Conservation (phyloP, 129 eudicot species). For the Rutidosis leptorrhynchoides region DNA sequence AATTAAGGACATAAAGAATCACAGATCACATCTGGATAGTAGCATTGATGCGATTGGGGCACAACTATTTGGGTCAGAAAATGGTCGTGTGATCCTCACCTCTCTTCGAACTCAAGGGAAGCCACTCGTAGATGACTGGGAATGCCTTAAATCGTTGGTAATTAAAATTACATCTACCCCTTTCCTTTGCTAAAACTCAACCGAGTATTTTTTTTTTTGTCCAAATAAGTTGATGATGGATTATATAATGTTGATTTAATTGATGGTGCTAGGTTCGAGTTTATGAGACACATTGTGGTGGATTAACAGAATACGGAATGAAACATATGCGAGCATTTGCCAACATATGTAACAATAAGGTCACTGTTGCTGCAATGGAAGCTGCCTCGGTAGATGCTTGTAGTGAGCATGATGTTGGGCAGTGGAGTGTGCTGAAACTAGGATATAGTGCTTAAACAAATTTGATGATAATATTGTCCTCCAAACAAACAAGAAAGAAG, state of each 20-base stretch:
- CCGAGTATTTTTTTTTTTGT: neutral
- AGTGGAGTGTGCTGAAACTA: conserved; percentile 34
- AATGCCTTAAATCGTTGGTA: conserved; percentile 86
- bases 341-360: conserved; percentile 65
- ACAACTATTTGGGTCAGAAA: conserved; percentile 50
- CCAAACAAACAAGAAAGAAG: neutral
- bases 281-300: conserved; percentile 72
- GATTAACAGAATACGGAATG: conserved; percentile 75
- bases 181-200: neutral
- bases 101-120: conserved; percentile 29
- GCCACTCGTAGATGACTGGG: conserved; percentile 73
- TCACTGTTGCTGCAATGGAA: conserved; percentile 36
- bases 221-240: neutral
- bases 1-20: conserved; percentile 45
- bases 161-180: neutral
- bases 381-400: conserved; percentile 55
- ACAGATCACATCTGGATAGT: conserved; percentile 60
- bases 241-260: neutral
- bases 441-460: conserved; percentile 60
- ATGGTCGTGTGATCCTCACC: conserved; percentile 36
- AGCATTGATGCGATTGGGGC: conserved; percentile 58
- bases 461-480: no score
- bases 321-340: conserved; percentile 87
- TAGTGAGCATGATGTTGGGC: conserved; percentile 33
- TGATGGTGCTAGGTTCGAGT: conserved; percentile 44